phyloP scores from a whole-genome alignment of 2,329 filamentous ascomycete species.

The Fusarium sp. region DNA sequence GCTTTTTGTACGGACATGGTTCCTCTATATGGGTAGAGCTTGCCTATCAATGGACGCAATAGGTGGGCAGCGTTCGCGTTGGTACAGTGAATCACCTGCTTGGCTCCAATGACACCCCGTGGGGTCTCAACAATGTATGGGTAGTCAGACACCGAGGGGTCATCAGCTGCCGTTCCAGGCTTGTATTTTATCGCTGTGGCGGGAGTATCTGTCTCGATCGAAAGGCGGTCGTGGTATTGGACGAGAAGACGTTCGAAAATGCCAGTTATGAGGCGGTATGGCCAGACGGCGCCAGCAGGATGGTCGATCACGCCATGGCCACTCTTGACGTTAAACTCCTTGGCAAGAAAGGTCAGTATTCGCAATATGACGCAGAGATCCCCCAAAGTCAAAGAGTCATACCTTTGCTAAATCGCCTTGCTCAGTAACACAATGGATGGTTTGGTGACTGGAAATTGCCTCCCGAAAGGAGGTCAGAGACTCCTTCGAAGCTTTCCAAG shows the following conservation, averaged over 20 bases:
- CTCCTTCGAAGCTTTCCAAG: not conserved
- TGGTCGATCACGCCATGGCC: not conserved
- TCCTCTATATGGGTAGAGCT: not conserved
- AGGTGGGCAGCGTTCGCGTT: not conserved
- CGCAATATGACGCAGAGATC: not conserved
- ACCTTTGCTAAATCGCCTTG: not conserved
- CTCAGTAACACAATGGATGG: not conserved
- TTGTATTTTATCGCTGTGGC: not conserved
- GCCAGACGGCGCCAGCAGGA: not conserved
- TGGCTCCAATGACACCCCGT: rapidly evolving
- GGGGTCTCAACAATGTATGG: constrained; percentile 44
- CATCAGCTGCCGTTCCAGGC: rapidly evolving
- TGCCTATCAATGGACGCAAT: not conserved
- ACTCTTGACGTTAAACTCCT: not conserved
- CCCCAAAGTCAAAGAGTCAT: not conserved
- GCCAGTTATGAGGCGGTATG: not conserved
- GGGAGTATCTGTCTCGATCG: not conserved
- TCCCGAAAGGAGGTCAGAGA: not conserved
- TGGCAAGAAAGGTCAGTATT: not conserved
- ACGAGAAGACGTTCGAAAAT: not conserved
- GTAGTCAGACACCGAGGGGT: not conserved
- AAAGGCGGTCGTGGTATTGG: not conserved
- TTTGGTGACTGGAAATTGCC: not conserved
- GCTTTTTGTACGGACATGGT: not conserved
- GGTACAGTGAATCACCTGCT: not conserved